Conservation (phyloP, 2,329 filamentous ascomycete species). For the Tolypocladium capitatum region DNA sequence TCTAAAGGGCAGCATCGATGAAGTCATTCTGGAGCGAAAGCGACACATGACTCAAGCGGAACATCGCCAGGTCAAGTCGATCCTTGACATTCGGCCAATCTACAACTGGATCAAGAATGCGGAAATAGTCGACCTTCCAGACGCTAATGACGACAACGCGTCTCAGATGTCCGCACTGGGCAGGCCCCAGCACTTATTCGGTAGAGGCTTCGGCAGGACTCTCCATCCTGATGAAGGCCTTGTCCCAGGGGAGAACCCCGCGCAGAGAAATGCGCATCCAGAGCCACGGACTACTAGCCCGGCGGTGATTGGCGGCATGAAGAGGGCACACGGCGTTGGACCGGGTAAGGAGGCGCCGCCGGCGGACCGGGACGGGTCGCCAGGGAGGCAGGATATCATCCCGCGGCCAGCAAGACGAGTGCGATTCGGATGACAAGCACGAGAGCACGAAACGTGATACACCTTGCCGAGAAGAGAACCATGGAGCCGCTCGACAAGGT, state of each 20-base stretch:
- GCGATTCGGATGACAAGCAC: slow-evolving; percentile 12
- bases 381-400: slow-evolving; percentile 4
- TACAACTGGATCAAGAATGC: slow-evolving; percentile 47
- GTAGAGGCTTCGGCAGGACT: slow-evolving; percentile 29
- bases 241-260: slow-evolving; percentile 13
- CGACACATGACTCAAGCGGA: slow-evolving; percentile 61
- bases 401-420: slow-evolving; percentile 18
- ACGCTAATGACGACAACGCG: slow-evolving; percentile 17
- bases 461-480: neutral
- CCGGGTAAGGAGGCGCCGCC: slow-evolving; percentile 2
- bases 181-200: slow-evolving; percentile 36
- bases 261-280: neutral
- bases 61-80: slow-evolving; percentile 38
- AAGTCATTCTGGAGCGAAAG: slow-evolving; percentile 64
- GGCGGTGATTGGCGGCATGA: slow-evolving; percentile 7
- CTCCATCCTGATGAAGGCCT: slow-evolving; percentile 34
- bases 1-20: slow-evolving; percentile 67
- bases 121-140: slow-evolving; percentile 24
- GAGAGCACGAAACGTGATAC: neutral
- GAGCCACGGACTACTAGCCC: neutral
- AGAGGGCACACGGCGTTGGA: slow-evolving; percentile 10
- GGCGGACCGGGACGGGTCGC: neutral
- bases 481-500: neutral
- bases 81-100: slow-evolving; percentile 44
- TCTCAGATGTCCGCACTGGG: slow-evolving; percentile 36